Conservation (phyloP, 495 filamentous ascomycete genomes). For the Trichoderma erinaceum region DNA sequence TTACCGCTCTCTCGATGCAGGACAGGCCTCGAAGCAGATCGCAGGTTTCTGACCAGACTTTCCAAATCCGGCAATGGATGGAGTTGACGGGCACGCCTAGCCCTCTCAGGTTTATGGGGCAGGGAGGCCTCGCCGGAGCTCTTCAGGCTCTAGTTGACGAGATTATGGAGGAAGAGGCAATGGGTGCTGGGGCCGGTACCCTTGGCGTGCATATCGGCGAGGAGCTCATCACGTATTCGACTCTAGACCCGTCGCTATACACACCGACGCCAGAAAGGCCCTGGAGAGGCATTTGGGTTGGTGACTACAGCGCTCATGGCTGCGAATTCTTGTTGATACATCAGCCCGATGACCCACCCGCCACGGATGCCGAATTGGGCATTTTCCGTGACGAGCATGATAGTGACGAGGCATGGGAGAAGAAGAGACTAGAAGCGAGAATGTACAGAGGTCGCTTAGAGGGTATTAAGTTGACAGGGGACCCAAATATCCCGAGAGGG, state of each 20-base stretch:
- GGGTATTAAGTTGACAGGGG: slow-evolving; percentile 86
- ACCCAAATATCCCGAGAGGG: slow-evolving; percentile 80
- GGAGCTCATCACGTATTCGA: slow-evolving; percentile 66
- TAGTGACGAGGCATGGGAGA: slow-evolving; percentile 34
- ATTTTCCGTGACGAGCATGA: slow-evolving; percentile 29
- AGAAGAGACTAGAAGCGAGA: slow-evolving; percentile 30
- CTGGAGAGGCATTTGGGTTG: slow-evolving; percentile 85
- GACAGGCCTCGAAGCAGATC: slow-evolving; percentile 33
- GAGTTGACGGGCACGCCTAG: slow-evolving; percentile 27
- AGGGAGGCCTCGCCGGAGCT: slow-evolving; percentile 16
- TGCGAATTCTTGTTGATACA: slow-evolving; percentile 80
- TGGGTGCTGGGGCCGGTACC: slow-evolving; percentile 20
- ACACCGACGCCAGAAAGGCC: slow-evolving; percentile 74
- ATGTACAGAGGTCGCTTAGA: slow-evolving; percentile 58
- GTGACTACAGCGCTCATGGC: slow-evolving; percentile 81
- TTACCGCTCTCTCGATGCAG: slow-evolving; percentile 34
- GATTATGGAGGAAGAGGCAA: neutral
- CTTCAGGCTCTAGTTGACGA: neutral
- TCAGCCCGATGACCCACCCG: slow-evolving; percentile 51
- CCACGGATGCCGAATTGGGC: slow-evolving; percentile 24
- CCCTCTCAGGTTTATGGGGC: slow-evolving; percentile 5
- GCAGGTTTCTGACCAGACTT: slow-evolving; percentile 57
- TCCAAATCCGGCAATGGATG: slow-evolving; percentile 70
- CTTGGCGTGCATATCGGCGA: slow-evolving; percentile 49
- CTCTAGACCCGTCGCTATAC: slow-evolving; percentile 64